Percentiles rank a stretch among this genome's conserved stretches.
Conservation (phyloP, 208 protist genomes). For the Phytomonas sp. region DNA sequence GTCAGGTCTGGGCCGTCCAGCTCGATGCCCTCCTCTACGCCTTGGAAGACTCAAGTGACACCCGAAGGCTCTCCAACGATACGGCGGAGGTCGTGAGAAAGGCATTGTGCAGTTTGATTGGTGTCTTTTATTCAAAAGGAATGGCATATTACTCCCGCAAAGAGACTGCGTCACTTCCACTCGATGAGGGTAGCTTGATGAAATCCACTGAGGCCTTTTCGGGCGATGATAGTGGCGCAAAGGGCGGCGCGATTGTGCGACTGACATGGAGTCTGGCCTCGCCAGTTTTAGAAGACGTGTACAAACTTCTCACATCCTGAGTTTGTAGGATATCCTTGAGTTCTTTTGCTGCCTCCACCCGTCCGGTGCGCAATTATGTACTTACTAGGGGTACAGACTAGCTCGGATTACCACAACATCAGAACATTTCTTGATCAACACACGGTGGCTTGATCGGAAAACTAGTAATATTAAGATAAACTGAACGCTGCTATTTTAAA, state of each 20-base stretch:
- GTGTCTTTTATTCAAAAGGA: background rate
- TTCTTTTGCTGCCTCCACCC: background rate
- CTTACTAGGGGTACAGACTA: background rate
- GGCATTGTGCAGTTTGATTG: background rate
- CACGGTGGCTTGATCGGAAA: background rate
- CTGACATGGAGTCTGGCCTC: conserved; percentile 1
- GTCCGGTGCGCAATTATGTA: background rate
- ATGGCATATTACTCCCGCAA: background rate
- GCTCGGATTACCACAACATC: background rate
- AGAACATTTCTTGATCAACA: background rate
- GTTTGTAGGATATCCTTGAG: background rate
- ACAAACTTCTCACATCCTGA: background rate
- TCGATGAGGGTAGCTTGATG: background rate
- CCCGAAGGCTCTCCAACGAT: background rate
- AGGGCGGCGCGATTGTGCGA: background rate
- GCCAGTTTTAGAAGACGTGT: background rate
- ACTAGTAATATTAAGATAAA: background rate
- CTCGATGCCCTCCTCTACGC: background rate
- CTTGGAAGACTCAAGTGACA: background rate
- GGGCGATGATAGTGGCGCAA: background rate
- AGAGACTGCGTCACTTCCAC: background rate
- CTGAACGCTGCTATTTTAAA: background rate
- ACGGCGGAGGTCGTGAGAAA: background rate
- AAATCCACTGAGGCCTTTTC: background rate
- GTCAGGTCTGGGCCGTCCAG: background rate